phyloP scores from a whole-genome alignment of 768 basidiomycete species.

The Russula brevipes region DNA sequence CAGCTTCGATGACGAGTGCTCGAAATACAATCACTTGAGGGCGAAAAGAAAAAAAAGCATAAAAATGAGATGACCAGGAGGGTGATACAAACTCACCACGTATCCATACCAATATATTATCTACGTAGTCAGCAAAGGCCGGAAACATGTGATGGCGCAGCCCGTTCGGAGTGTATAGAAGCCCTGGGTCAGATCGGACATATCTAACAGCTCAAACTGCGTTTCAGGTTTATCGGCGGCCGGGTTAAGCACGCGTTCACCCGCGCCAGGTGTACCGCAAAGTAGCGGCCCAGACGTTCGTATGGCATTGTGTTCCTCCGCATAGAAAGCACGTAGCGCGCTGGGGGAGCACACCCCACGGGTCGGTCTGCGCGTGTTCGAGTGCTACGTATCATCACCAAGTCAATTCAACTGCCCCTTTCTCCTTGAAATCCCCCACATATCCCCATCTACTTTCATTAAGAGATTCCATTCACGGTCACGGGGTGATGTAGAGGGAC shows the following conservation, averaged over 20 bases:
- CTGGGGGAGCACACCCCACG: background rate
- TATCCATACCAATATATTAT: background rate
- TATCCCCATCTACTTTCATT: no score
- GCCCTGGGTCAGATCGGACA: background rate
- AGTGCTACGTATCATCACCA: no score
- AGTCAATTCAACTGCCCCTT: no score
- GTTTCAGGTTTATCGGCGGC: background rate
- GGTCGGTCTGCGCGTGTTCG: background rate
- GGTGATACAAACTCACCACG: background rate
- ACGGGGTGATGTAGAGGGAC: no score
- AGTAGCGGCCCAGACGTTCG: background rate
- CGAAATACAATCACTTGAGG: background rate
- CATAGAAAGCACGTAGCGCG: background rate
- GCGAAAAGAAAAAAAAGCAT: background rate
- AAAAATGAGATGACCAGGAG: background rate
- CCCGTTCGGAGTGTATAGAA: background rate
- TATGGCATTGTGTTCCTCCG: background rate
- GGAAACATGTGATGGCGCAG: background rate
- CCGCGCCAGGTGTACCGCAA: background rate
- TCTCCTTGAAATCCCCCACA: no score
- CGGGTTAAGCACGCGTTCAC: background rate
- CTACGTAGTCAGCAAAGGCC: background rate
- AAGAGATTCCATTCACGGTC: no score
- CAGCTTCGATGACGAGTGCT: background rate
- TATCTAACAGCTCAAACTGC: no score